Evolutionary conservation across 1,139 yeast species (phyloP), one percentile per base, ranked within the genome.

Genomic region (Hansenula sp.): DNA sequence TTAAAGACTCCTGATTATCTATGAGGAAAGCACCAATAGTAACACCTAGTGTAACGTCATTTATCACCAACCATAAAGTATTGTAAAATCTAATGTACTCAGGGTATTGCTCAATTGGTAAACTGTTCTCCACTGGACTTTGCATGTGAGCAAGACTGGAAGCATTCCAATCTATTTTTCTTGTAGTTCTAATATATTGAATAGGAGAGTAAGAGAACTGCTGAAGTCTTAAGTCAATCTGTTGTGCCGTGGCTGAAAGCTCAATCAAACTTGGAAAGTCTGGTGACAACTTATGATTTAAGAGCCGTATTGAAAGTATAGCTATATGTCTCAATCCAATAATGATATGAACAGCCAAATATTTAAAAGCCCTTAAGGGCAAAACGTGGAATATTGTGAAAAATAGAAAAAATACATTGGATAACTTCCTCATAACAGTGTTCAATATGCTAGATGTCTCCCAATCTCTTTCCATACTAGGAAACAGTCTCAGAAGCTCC

Each of bases 51-150:
- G 92, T 69, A 6, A 87, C 61, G 57, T 94, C 98, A 60, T 92
- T 90, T 10, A 82, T 62, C 1, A 88, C 81, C 16, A 94, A 67
- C 97, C 98, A 94, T 3, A 89, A 53, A 1, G 92, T 82, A 56
- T 94, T 94, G 65, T 88, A 88, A 48, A 92, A 76, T 44, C 89
- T 76, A 52, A 92, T 90, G 57, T 92, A 94, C 59, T 90, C 96
- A 37, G 78, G 82, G 59, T 57, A 73, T 45, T 59, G 57, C 27
- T 56, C 51, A 40, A 56, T 56, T 1, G 66, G 64, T 5, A 57
- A 37, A 24, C 55, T 46, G 66, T 42, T 50, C 60, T 45, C 56
- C 29, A 25, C 35, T 2, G 29, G 35, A 4, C 24, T 18, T n/a
- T 18, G 25, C 21, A 32, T 20, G 11, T 32, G 27, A 6, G 29